Percentiles rank a stretch among this genome's conserved stretches.
These are phyloP conservation scores for Gynostemma pentaphyllum DNA, from an alignment of 306 rosid species.

Conservation along the genomic window DNA sequence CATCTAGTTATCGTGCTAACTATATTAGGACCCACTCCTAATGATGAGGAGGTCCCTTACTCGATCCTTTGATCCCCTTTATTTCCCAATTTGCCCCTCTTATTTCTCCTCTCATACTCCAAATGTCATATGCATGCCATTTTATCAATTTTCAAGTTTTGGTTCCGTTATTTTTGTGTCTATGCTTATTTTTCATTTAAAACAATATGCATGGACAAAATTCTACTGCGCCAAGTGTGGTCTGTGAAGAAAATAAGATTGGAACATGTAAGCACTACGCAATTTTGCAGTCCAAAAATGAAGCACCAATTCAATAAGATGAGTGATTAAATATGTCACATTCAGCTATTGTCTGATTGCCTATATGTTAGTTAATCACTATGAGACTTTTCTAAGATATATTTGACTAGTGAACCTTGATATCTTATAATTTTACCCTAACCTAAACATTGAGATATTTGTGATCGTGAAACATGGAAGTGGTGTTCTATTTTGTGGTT, in stretches of 20 bases:
- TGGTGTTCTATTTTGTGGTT: constrained; percentile 3
- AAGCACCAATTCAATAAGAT: not conserved
- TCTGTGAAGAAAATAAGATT: not conserved
- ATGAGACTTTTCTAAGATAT: not conserved
- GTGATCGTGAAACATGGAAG: not conserved
- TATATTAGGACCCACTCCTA: too few relatives aligned
- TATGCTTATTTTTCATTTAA: not conserved
- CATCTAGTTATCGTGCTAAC: too few relatives aligned
- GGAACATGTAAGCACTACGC: not conserved
- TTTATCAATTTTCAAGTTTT: not conserved
- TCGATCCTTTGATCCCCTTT: too few relatives aligned
- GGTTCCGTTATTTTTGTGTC: not conserved
- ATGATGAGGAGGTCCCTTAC: too few relatives aligned
- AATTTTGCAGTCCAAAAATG: not conserved
- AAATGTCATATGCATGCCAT: too few relatives aligned
- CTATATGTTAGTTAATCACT: not conserved
- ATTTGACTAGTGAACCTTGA: not conserved
- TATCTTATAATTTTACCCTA: not conserved
- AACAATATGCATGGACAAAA: too few relatives aligned
- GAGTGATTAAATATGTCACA: not conserved
- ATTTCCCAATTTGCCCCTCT: too few relatives aligned
- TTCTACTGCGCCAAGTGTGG: not conserved
- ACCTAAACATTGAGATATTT: not conserved
- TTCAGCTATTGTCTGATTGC: too few relatives aligned
- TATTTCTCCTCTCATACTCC: too few relatives aligned